Evolutionary conservation across 495 filamentous ascomycete species (phyloP).

Genomic region (Parachaetomium inaequale): DNA sequence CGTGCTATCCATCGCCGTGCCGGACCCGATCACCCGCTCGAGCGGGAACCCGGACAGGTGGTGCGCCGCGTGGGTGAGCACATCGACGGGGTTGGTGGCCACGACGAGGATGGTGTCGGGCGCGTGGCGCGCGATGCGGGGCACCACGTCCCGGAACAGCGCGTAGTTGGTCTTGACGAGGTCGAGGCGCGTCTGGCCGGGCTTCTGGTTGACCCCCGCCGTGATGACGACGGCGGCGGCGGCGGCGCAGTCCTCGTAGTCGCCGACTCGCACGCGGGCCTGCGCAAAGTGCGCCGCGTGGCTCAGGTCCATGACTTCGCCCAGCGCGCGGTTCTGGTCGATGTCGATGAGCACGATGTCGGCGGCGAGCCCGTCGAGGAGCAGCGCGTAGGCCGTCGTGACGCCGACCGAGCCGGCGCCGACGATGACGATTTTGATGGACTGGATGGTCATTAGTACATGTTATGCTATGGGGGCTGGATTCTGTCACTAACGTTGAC

Average conservation of each 20-base stretch:
- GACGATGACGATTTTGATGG: too few relatives aligned
- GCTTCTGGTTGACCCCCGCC: conserved; percentile 35
- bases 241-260: conserved; percentile 41
- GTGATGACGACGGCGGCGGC: conserved; percentile 56
- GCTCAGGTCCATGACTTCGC: conserved; percentile 39
- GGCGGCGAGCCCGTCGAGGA: conserved; percentile 49
- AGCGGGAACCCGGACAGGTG: conserved; percentile 30
- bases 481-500: not conserved
- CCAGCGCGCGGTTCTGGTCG: conserved; percentile 33
- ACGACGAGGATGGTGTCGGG: conserved; percentile 35
- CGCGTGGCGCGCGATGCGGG: conserved; percentile 25
- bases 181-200: conserved; percentile 33
- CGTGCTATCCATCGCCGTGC: conserved; percentile 35
- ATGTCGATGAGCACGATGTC: conserved; percentile 46
- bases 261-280: conserved; percentile 31
- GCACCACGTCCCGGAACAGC: conserved; percentile 27
- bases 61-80: conserved; percentile 31
- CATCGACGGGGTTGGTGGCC: conserved; percentile 36
- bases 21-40: conserved; percentile 33
- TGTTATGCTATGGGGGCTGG: not conserved
- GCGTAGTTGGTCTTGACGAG: conserved; percentile 33
- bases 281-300: conserved; percentile 39
- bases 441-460: conserved; percentile 13
- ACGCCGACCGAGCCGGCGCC: conserved; percentile 55
- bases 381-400: conserved; percentile 52